These are phyloP conservation scores for Syzygium malaccense DNA, from an alignment of 441 rosid genomes.

Conservation along the genomic window DNA sequence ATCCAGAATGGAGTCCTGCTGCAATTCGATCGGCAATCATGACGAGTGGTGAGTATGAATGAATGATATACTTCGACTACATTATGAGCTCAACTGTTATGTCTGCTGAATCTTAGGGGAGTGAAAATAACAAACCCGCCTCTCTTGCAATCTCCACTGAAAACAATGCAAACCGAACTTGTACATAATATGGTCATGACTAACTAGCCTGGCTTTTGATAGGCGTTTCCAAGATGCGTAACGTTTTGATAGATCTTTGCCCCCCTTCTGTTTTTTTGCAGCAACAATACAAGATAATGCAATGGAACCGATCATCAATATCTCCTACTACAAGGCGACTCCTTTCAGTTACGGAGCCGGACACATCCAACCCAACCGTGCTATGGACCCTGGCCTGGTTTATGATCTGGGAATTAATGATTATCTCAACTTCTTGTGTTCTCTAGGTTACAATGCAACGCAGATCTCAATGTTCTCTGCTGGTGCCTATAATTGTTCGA, in stretches of 20 bases:
- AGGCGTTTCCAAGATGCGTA: not conserved
- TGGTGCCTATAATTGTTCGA: not conserved
- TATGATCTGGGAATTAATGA: slow-evolving; percentile 3
- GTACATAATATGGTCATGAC: not conserved
- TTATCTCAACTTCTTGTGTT: slow-evolving; percentile 8
- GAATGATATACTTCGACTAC: not conserved
- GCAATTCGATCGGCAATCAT: slow-evolving; percentile 7
- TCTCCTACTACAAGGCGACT: not conserved
- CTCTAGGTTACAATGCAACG: slow-evolving; percentile 1
- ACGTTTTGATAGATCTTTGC: not conserved
- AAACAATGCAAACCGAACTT: not conserved
- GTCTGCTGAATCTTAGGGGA: not conserved
- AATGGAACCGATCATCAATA: not conserved
- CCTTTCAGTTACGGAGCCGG: slow-evolving; percentile 11
- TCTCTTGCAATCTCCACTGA: not conserved
- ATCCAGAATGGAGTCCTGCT: slow-evolving; percentile 11
- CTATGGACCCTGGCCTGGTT: slow-evolving; percentile 8
- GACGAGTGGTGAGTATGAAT: not conserved
- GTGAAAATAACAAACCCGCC: not conserved
- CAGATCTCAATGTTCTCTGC: not conserved
- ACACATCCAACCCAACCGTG: slow-evolving; percentile 5
- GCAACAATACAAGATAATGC: slow-evolving; percentile 1
- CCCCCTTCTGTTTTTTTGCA: not conserved
- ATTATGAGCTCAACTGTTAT: not conserved
- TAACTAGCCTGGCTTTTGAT: not conserved